Evolutionary conservation across 164 flowering plant genomes (phyloP), one percentile per base, ranked within the genome.

Genomic region (Litsea cubeba): DNA sequence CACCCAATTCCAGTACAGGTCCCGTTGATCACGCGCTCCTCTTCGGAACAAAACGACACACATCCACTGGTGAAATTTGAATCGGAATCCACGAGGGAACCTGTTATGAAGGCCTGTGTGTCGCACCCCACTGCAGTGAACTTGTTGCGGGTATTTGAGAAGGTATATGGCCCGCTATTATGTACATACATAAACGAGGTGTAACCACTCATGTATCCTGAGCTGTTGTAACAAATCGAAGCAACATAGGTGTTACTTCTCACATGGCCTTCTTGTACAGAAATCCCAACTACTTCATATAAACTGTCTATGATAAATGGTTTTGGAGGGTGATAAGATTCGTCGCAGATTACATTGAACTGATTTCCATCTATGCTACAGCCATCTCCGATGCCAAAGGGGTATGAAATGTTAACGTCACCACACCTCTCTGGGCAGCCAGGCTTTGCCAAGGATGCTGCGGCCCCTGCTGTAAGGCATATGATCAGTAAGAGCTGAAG

Each of bases 401-500:
- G 85, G 62, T 80, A 83, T 2, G 85, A 81, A 17, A 83, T 65
- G 30, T 63, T 74, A 2, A 79, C 18, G 65, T 83, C 75, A 3
- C 83, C 85, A 49, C 85, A 83, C 72, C 70, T 70, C 4, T 24
- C n/a, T 28, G 8, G 73, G 74, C 83, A 83, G 20, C 75, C 76
- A 0, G 69, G 69, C 69, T 25, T 3, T 35, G 46, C 69, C 2
- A 3, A 40, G 46, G 46, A 20, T 5, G 69, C 26, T 14, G 69
- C 24, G 18, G 65, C 12, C 12, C 0, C 22, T 24, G 65, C 24
- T 12, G 1, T 40, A 40, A 8, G 46, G 46, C 11, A 40, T 40
- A 5, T 40, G 46, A 40, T 40, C 11, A 8, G 46, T 7, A 24
- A 3, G 28, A 63, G 24, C 12, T n/a, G 65, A 24, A 63, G 65